Evolutionary conservation across 208 protist genomes (phyloP), one percentile per base, ranked within the genome.

Genomic region (Trypanosomatidae sp.): DNA sequence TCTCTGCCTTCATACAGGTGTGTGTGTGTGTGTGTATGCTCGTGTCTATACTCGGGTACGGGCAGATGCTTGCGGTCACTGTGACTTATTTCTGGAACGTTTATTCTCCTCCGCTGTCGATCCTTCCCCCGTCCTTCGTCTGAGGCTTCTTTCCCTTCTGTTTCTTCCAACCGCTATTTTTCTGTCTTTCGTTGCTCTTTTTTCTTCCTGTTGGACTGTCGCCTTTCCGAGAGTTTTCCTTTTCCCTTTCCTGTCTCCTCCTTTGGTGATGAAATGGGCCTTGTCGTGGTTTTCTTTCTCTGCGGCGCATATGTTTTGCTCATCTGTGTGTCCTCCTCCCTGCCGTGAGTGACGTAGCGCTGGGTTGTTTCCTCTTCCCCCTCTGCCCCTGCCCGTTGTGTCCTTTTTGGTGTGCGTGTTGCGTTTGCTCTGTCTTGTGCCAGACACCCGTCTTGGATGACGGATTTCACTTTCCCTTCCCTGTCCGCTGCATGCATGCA

Each of bases 1-100:
- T 36, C 7, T 28, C 10, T 59, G 3, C 10, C 6, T 58, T 25
- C 15, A 2, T 33, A 25, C 53, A 59, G 25, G 25, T 25, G 25
- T 62, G 7, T 73, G 7, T 52, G 59, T 69, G 50, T 79, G 66
- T 43, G 44, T 50, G 36, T 59, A 17, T 8, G 50, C 50, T 15
- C 17, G 9, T 10, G 15, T 7, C 19, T 65, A 44, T 28, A 19
- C 8, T 30, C 59, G 10, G 28, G 17, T 46, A 28, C 13, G 15
- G 53, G n/a, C 53, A 33, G 53, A 25, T 25, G 53, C 53, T 25
- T 58, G 25, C 53, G 25, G 53, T 25, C 30, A 33, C 9, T 33
- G 53, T 10, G 53, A 36, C 53, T 12, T 13, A 13, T 33, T 58
- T 28, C 25, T 33, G 53, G 53, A 22, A 33, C 25, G 25, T 10